These are phyloP conservation scores for Colletotrichum liaoningense DNA, from an alignment of 2,329 filamentous ascomycete species.

Conservation along the genomic window DNA sequence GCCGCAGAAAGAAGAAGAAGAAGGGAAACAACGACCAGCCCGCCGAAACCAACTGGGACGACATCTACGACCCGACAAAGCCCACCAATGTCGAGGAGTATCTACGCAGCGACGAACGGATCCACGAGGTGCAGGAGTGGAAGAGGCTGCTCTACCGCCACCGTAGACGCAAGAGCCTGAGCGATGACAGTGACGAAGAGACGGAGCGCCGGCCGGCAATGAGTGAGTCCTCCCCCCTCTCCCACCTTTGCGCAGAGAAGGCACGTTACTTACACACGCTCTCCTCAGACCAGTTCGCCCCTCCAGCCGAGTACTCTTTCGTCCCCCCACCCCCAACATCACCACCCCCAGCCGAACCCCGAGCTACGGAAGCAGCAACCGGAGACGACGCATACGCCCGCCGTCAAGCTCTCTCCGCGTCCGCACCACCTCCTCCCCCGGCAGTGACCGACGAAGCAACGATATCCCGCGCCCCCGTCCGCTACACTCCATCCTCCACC, in stretches of 20 bases:
- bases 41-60: conserved; percentile 85
- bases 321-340: conserved; percentile 64
- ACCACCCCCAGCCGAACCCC: conserved; percentile 56
- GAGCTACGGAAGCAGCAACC: conserved; percentile 67
- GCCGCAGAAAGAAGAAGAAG: conserved; percentile 82
- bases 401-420: conserved; percentile 66
- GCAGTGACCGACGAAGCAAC: conserved; percentile 60
- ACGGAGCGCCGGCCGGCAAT: conserved; percentile 43
- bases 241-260: conserved; percentile 20
- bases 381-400: conserved; percentile 78
- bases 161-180: conserved; percentile 60
- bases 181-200: conserved; percentile 56
- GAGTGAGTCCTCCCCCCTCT: conserved; percentile 34
- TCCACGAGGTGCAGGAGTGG: conserved; percentile 85
- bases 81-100: conserved; percentile 91
- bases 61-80: conserved; percentile 85
- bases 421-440: conserved; percentile 48
- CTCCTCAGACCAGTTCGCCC: conserved; percentile 67
- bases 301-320: conserved; percentile 66
- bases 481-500: conserved; percentile 70
- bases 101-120: conserved; percentile 83
- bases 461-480: conserved; percentile 83
- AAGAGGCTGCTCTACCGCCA: conserved; percentile 84
- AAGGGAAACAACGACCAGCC: conserved; percentile 67
- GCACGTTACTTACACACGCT: conserved; percentile 39